Percentiles rank a stretch among this genome's conserved stretches.
Evolutionary conservation across 768 basidiomycete genomes (phyloP).

Genomic region (Mycena floridula): DNA sequence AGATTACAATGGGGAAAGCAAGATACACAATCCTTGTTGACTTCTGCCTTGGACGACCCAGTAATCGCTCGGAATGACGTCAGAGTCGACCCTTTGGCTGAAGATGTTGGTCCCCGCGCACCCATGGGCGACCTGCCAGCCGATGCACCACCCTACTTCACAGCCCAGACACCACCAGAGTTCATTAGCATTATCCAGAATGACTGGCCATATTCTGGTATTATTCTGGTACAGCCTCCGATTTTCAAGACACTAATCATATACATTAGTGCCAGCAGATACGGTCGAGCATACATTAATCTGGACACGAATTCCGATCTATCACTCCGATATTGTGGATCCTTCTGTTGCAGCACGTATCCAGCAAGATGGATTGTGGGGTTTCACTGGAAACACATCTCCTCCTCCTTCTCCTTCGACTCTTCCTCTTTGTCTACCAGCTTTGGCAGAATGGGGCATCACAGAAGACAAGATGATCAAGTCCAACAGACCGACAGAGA

Average conservation of each 20-base stretch:
- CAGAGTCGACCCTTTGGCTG: conserved; percentile 1
- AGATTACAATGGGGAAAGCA: conserved; percentile 74
- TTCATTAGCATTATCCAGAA: conserved; percentile 70
- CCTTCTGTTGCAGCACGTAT: conserved; percentile 48
- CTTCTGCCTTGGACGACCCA: conserved; percentile 39
- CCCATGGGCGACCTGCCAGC: conserved; percentile 24
- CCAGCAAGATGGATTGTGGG: conserved; percentile 74
- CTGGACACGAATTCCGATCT: conserved; percentile 73
- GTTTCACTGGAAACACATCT: conserved; percentile 61
- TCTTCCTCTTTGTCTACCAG: conserved; percentile 51
- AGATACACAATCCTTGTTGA: conserved; percentile 57
- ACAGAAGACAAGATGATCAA: conserved; percentile 55
- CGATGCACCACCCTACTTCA: conserved; percentile 55
- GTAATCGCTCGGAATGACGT: conserved; percentile 1
- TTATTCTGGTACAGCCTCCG: conserved; percentile 8
- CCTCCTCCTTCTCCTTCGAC: conserved; percentile 56
- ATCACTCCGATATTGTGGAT: conserved; percentile 52
- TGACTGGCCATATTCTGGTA: conserved; percentile 88
- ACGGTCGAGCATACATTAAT: conserved; percentile 72
- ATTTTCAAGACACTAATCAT: too few species aligned
- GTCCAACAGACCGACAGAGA: conserved; percentile 42
- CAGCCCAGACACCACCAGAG: conserved; percentile 48
- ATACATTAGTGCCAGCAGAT: too few species aligned
- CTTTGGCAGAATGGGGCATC: conserved; percentile 65
- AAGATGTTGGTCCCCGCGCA: not conserved